Evolutionary conservation across 805 yeast genomes (phyloP).

Genomic region (Monosporozyma unispora): DNA sequence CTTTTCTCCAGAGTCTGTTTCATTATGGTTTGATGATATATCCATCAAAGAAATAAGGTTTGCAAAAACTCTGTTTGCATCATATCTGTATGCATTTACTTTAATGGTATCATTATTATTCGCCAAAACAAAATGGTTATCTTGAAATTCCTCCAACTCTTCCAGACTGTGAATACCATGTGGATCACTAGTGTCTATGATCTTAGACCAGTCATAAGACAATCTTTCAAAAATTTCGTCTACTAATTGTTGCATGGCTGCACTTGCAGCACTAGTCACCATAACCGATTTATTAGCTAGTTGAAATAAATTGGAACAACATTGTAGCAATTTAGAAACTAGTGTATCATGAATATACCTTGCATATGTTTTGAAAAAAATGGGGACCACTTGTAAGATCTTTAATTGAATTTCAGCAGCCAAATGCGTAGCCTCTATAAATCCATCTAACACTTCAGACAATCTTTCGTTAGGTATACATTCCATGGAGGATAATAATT

Average conservation of each 20-base stretch:
- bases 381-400: slow-evolving; percentile 74
- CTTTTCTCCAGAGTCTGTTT: not conserved
- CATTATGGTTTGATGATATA: slow-evolving; percentile 3
- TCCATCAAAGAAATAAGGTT: slow-evolving; percentile 57
- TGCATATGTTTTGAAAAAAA: slow-evolving; percentile 58
- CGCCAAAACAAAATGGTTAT: slow-evolving; percentile 32
- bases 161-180: slow-evolving; percentile 4
- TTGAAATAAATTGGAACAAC: slow-evolving; percentile 62
- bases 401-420: slow-evolving; percentile 81
- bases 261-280: slow-evolving; percentile 84
- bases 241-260: slow-evolving; percentile 81
- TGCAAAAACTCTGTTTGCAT: slow-evolving; percentile 58
- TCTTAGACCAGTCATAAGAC: slow-evolving; percentile 10
- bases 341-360: slow-evolving; percentile 44
- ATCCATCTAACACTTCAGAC: slow-evolving; percentile 52
- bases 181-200: slow-evolving; percentile 18
- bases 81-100: slow-evolving; percentile 50
- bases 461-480: slow-evolving; percentile 48
- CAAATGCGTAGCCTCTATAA: slow-evolving; percentile 63
- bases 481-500: slow-evolving; percentile 45
- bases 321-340: slow-evolving; percentile 49
- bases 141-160: slow-evolving; percentile 17
- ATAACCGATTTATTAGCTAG: slow-evolving; percentile 60
- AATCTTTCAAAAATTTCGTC: slow-evolving; percentile 69
- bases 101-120: slow-evolving; percentile 37